These are phyloP conservation scores for Furcasterigmium furcatum DNA, from an alignment of 2,329 filamentous ascomycete species.

Conservation along the genomic window DNA sequence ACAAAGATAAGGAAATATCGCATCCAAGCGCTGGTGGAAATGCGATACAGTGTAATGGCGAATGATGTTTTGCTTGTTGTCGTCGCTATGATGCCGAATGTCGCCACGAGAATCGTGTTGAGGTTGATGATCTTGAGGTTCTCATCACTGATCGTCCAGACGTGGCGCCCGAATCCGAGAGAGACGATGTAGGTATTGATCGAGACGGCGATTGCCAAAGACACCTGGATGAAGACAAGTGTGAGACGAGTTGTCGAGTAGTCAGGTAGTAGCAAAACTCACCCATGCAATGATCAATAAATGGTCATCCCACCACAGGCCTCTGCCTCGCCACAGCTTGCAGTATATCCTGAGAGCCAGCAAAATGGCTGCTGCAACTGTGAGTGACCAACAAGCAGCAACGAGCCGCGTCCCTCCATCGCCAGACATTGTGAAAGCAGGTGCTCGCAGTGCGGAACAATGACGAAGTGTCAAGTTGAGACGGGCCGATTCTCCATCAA, in stretches of 20 bases:
- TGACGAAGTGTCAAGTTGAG: no score
- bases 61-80: constrained; percentile 17
- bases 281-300: constrained; percentile 29
- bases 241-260: no score
- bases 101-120: constrained; percentile 15
- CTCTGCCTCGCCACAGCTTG: constrained; percentile 27
- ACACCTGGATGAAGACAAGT: constrained; percentile 15
- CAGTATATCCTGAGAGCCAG: constrained; percentile 29
- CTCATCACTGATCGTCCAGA: constrained; percentile 13
- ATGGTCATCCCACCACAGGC: constrained; percentile 34
- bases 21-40: constrained; percentile 16
- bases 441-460: not conserved
- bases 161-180: constrained; percentile 18
- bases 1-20: constrained; percentile 23
- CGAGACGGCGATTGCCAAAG: constrained; percentile 21
- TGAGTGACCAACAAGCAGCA: constrained; percentile 25
- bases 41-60: constrained; percentile 16
- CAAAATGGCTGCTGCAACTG: constrained; percentile 16
- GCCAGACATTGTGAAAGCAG: constrained; percentile 5
- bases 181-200: constrained; percentile 26
- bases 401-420: constrained; percentile 23
- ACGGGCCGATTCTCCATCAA: not conserved
- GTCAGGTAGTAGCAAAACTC: constrained; percentile 12
- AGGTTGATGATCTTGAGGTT: constrained; percentile 13
- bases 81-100: constrained; percentile 16